Percentiles rank a stretch among this genome's conserved stretches.
phyloP scores from a whole-genome alignment of 257 asterid species.

The Fraxinus cuspidata region DNA sequence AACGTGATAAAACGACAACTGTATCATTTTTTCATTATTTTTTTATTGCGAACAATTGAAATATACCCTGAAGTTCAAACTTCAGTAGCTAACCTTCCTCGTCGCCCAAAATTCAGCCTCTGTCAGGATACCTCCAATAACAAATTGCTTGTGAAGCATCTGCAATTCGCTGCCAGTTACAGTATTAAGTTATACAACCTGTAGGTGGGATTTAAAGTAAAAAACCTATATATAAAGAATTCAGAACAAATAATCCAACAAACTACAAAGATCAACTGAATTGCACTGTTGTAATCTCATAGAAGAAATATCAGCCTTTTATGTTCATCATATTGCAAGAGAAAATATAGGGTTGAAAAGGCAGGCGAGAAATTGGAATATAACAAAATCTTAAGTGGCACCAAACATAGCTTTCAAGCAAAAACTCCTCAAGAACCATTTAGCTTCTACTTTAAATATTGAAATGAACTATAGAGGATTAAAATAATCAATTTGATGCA shows the following conservation, averaged over 20 bases:
- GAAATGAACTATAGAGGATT: not conserved
- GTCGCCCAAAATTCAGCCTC: conserved; percentile 99
- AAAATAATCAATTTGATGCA: not conserved
- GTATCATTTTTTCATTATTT: conserved; percentile 17
- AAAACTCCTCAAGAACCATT: not conserved
- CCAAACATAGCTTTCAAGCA: not conserved
- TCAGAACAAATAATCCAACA: not conserved
- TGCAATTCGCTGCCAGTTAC: conserved; percentile 83
- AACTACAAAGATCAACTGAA: not conserved
- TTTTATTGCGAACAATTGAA: conserved; percentile 7
- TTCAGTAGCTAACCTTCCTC: conserved; percentile 77
- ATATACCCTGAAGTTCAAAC: conserved; percentile 6
- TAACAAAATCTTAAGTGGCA: not conserved
- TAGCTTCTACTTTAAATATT: not conserved
- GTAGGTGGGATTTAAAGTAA: conserved; percentile 18
- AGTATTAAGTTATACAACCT: conserved; percentile 44
- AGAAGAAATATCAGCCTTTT: not conserved
- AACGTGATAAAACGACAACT: not conserved
- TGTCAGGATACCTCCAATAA: conserved; percentile 73
- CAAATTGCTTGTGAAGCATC: conserved; percentile 87
- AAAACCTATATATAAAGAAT: not conserved
- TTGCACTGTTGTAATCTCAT: not conserved
- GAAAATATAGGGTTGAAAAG: not conserved
- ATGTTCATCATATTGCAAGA: not conserved
- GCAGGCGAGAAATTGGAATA: not conserved